phyloP scores from a whole-genome alignment of 2,329 filamentous ascomycete species.

The Fusarium pininemorale region DNA sequence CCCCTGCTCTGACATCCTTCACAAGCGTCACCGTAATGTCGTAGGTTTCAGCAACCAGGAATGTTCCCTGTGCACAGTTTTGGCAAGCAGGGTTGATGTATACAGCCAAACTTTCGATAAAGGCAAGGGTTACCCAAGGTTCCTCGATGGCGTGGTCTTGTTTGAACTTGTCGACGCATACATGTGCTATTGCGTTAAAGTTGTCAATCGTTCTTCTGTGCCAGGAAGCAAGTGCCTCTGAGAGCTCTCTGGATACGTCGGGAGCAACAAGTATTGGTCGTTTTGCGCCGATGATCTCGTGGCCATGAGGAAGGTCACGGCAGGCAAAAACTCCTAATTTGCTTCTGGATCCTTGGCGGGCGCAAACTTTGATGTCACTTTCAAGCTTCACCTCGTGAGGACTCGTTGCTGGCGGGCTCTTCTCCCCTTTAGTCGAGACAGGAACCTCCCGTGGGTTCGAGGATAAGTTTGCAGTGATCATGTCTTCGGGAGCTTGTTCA shows the following conservation, averaged over 20 bases:
- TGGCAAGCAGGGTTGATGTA: slow-evolving; percentile 49
- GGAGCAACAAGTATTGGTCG: slow-evolving; percentile 13
- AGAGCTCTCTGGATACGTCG: background rate
- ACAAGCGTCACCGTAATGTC: slow-evolving; percentile 30
- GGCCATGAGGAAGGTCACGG: background rate
- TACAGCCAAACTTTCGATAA: slow-evolving; percentile 34
- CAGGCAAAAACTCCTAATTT: slow-evolving; percentile 36
- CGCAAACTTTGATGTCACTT: slow-evolving; percentile 8
- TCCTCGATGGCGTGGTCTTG: slow-evolving; percentile 41
- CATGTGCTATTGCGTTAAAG: too few species aligned
- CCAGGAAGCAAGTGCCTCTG: slow-evolving; percentile 18
- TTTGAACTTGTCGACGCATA: background rate
- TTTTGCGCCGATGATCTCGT: slow-evolving; percentile 34
- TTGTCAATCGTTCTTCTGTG: background rate
- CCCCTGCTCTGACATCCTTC: slow-evolving; percentile 34
- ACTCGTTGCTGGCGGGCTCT: background rate
- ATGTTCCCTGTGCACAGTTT: slow-evolving; percentile 42
- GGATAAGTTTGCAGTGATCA: background rate
- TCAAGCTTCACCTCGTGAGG: background rate
- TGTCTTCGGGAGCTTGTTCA: background rate
- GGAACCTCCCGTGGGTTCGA: background rate
- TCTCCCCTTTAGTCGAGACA: background rate
- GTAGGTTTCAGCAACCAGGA: slow-evolving; percentile 7
- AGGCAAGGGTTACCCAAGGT: background rate
- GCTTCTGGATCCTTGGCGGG: background rate